A percentile compares a stretch with the other conserved stretches of the same genome.
These are phyloP conservation scores for Starmerella etchellsii DNA, from an alignment of 805 yeast species.

Conservation along the genomic window DNA sequence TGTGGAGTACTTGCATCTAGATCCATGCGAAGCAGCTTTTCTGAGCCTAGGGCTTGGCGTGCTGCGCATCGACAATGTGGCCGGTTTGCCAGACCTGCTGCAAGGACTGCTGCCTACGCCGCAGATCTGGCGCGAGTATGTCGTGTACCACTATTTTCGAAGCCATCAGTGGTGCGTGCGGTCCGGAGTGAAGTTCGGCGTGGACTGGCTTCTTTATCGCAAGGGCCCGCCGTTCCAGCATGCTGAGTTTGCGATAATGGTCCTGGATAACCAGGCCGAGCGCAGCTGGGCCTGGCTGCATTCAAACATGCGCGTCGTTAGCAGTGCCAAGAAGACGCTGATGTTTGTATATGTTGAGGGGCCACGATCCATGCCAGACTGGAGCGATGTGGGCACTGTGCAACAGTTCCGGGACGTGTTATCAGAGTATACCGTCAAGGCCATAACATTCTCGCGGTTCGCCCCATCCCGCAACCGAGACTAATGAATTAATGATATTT, in stretches of 20 bases:
- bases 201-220: conserved; percentile 69
- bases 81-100: conserved; percentile 1
- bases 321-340: conserved; percentile 72
- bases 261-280: conserved; percentile 32
- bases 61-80: conserved; percentile 27
- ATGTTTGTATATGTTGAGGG: conserved; percentile 53
- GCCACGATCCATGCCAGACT: conserved; percentile 30
- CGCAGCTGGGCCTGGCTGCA: conserved; percentile 50
- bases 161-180: conserved; percentile 91
- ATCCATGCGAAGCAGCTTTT: conserved; percentile 65
- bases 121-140: conserved; percentile 37
- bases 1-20: conserved; percentile 45
- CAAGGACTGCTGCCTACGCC: conserved; percentile 2
- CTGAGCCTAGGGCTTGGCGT: conserved; percentile 45
- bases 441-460: conserved; percentile 69
- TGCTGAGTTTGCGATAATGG: conserved; percentile 67
- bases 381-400: conserved; percentile 15
- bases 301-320: conserved; percentile 63
- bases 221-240: conserved; percentile 94
- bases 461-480: conserved; percentile 74
- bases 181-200: conserved; percentile 83
- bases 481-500: conserved; percentile 23
- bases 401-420: conserved; percentile 29
- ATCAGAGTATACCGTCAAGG: conserved; percentile 41
- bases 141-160: conserved; percentile 73